Conservation (phyloP, 352 stramenopile genomes). For the Chrysophaeum taylorii region DNA sequence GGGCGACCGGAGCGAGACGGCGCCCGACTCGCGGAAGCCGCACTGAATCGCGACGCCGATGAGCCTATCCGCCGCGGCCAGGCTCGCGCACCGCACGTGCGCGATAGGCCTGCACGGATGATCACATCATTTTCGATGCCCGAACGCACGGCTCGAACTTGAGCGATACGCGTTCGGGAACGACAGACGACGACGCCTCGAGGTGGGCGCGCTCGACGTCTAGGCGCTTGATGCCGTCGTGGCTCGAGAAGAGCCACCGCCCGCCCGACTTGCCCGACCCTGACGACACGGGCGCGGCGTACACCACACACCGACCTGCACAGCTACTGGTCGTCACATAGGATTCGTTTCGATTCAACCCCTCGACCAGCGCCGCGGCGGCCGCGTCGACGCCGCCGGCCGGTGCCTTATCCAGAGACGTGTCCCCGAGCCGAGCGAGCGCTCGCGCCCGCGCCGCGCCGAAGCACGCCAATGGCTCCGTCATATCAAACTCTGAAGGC, state of each 20-base stretch:
- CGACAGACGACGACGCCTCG: too few species aligned
- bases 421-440: not conserved
- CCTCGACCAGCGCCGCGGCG: slow-evolving; percentile 65
- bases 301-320: slow-evolving; percentile 44
- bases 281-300: not conserved
- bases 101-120: too few species aligned
- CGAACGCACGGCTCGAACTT: slow-evolving; percentile 76
- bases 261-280: slow-evolving; percentile 65
- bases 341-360: slow-evolving; percentile 62
- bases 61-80: slow-evolving; percentile 61
- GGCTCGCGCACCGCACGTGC: slow-evolving; percentile 66
- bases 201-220: slow-evolving; percentile 49
- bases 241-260: slow-evolving; percentile 66
- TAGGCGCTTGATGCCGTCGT: slow-evolving; percentile 52
- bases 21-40: slow-evolving; percentile 70
- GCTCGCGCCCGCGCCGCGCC: not conserved
- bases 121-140: too few species aligned
- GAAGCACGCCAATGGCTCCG: too few species aligned
- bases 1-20: slow-evolving; percentile 50
- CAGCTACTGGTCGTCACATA: slow-evolving; percentile 75
- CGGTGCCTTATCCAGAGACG: slow-evolving; percentile 54
- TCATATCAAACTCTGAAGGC: too few species aligned
- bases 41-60: slow-evolving; percentile 60
- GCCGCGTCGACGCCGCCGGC: slow-evolving; percentile 71
- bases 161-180: slow-evolving; percentile 40